These are phyloP conservation scores for Cladosporium sp. DNA, from an alignment of 2,329 filamentous ascomycete species.

Conservation along the genomic window DNA sequence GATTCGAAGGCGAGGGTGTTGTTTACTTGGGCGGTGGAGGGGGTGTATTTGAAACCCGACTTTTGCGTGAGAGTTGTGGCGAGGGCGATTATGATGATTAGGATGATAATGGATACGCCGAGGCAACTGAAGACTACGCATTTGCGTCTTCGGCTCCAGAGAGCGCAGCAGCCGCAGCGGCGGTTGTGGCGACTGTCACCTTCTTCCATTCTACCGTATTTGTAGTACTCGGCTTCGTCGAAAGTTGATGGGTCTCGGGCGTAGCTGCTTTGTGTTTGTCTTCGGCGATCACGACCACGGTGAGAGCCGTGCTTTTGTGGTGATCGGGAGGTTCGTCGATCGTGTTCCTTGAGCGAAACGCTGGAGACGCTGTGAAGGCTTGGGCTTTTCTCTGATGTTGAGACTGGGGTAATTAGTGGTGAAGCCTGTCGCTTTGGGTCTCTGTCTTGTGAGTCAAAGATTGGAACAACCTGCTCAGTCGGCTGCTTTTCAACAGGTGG, in stretches of 20 bases:
- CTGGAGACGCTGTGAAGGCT: neutral
- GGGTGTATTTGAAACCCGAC: conserved; percentile 23
- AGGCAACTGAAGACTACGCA: conserved; percentile 21
- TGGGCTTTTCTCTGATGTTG: neutral
- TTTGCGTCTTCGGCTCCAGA: conserved; percentile 20
- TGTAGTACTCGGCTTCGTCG: conserved; percentile 11
- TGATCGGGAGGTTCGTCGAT: neutral
- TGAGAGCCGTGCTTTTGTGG: conserved; percentile 4
- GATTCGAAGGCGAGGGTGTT: conserved; percentile 25
- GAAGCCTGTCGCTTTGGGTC: neutral
- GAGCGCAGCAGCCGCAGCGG: conserved; percentile 2
- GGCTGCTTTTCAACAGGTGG: neutral
- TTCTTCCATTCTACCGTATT: conserved; percentile 8
- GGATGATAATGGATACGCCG: conserved; percentile 17
- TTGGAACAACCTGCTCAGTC: neutral
- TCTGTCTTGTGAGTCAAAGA: neutral
- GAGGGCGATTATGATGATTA: conserved; percentile 18
- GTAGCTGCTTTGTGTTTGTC: neutral
- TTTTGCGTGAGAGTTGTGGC: conserved; percentile 23
- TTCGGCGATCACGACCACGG: conserved; percentile 3
- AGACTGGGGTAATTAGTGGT: neutral
- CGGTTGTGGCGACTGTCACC: neutral
- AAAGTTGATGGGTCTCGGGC: neutral
- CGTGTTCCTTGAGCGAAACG: neutral
- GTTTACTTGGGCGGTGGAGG: conserved; percentile 28